These are phyloP conservation scores for Protomyces pachydermus DNA, from an alignment of 1,139 yeast species.

Conservation along the genomic window DNA sequence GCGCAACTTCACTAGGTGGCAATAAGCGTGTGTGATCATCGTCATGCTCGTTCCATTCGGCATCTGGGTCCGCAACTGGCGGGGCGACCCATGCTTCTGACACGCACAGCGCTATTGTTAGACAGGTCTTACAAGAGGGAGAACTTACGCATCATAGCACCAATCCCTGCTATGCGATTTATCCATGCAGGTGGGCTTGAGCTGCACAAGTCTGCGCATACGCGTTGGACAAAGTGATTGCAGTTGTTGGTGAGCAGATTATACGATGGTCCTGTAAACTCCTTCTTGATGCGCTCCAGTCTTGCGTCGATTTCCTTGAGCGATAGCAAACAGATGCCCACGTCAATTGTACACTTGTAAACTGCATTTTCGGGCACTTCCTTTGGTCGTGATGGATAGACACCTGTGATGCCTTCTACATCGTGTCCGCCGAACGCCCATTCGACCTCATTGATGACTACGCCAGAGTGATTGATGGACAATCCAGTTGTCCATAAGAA, in stretches of 20 bases:
- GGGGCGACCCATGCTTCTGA: conserved; percentile 23
- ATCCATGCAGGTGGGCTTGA: conserved; percentile 27
- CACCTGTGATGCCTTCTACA: conserved; percentile 22
- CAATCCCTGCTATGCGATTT: conserved; percentile 27
- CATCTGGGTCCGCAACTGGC: conserved; percentile 13
- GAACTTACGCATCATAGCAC: conserved; percentile 11
- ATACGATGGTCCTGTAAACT: conserved; percentile 14
- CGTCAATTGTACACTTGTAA: not conserved
- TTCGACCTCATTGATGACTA: conserved; percentile 13
- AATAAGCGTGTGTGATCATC: conserved; percentile 10
- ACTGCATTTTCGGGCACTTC: conserved; percentile 19
- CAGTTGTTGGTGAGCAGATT: conserved; percentile 18
- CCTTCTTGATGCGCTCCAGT: conserved; percentile 9
- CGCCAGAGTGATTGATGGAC: conserved; percentile 19
- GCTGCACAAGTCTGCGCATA: conserved; percentile 16
- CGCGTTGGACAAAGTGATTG: conserved; percentile 21
- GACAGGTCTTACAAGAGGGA: not conserved
- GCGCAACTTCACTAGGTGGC: conserved; percentile 23
- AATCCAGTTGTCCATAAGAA: conserved; percentile 18
- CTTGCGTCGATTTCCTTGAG: not conserved
- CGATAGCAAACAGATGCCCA: conserved; percentile 10
- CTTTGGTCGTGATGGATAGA: conserved; percentile 15
- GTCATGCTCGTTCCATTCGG: not conserved
- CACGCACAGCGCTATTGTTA: conserved; percentile 8
- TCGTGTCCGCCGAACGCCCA: conserved; percentile 26